Conservation (phyloP, 352 stramenopile species). For the Globisporangium irregulare region DNA sequence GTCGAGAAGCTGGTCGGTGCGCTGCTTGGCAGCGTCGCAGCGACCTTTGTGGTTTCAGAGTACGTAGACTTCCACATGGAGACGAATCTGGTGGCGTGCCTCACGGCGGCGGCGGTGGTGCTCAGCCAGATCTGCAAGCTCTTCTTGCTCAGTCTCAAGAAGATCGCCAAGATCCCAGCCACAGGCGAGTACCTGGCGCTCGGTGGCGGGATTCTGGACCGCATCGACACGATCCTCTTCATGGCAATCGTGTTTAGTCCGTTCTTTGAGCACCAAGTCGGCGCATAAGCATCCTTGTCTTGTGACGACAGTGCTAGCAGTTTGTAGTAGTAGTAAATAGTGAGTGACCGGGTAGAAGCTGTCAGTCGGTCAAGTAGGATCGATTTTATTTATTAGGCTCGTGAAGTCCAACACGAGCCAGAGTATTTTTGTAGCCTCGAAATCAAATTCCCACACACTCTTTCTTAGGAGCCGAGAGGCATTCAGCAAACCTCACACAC, state of each 20-base stretch:
- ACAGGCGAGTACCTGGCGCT: constrained; percentile 42
- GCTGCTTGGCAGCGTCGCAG: constrained; percentile 32
- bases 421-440: background rate
- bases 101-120: constrained; percentile 32
- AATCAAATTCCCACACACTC: background rate
- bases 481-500: background rate
- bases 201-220: constrained; percentile 55
- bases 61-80: constrained; percentile 42
- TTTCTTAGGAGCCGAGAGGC: background rate
- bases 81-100: constrained; percentile 25
- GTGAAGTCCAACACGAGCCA: background rate
- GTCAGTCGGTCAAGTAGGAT: background rate
- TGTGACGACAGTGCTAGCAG: background rate
- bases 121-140: constrained; percentile 55
- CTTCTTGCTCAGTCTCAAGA: constrained; percentile 61
- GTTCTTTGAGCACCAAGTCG: constrained; percentile 38
- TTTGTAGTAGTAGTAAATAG: background rate
- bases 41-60: constrained; percentile 26
- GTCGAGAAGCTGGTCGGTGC: constrained; percentile 55
- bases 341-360: background rate
- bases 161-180: constrained; percentile 42
- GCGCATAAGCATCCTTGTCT: background rate
- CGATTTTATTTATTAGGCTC: constrained; percentile 9
- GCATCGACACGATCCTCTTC: constrained; percentile 57
- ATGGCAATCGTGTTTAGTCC: constrained; percentile 53